A percentile compares a stretch with the other conserved stretches of the same genome.
Evolutionary conservation across 148 eudicot genomes (phyloP).

Genomic region (Euryodendron excelsum): DNA sequence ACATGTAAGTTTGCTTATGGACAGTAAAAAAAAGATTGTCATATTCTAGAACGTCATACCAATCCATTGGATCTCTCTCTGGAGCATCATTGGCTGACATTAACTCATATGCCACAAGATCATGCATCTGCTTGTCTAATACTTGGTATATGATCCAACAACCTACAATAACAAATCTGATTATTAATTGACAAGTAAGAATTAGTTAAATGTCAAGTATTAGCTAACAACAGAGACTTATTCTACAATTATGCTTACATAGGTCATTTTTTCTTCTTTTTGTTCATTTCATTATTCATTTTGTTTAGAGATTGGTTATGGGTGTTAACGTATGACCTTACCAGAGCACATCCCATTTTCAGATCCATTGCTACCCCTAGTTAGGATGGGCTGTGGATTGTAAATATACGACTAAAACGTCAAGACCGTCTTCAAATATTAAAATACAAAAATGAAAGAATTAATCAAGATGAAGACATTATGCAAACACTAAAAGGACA

Average conservation of each 20-base stretch:
- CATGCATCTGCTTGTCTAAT: slow-evolving; percentile 39
- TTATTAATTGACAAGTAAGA: neutral
- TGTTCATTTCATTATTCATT: no score
- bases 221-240: neutral
- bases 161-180: slow-evolving; percentile 43
- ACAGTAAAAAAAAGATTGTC: neutral
- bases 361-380: no score
- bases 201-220: neutral
- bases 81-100: slow-evolving; percentile 98
- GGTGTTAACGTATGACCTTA: no score
- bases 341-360: no score
- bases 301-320: no score
- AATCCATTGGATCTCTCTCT: slow-evolving; percentile 94
- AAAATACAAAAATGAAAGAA: no score
- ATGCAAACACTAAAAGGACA: no score
- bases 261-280: no score
- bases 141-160: slow-evolving; percentile 76
- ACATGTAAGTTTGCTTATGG: neutral
- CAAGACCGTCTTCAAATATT: no score
- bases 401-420: no score
- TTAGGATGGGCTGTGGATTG: no score
- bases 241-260: neutral
- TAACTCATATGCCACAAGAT: slow-evolving; percentile 76
- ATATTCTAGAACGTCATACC: slow-evolving; percentile 44
- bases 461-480: no score